Percentiles rank a stretch among this genome's conserved stretches.
phyloP scores from a whole-genome alignment of 2,329 filamentous ascomycete genomes.

The Ramichloridium luteum region DNA sequence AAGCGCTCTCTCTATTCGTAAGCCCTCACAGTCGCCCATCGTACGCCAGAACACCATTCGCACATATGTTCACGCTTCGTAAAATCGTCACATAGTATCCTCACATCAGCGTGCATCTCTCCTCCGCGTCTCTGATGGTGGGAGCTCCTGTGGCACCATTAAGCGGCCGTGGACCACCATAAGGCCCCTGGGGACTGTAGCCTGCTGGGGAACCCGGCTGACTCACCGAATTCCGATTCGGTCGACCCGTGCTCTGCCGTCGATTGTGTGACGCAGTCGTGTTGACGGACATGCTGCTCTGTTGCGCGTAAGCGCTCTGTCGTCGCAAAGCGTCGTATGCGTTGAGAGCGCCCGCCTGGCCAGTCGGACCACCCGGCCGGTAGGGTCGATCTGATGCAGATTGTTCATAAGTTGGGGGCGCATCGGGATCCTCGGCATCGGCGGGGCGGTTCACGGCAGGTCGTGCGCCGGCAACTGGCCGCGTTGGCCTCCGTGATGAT shows the following conservation, averaged over 20 bases:
- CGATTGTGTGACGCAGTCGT: constrained; percentile 6
- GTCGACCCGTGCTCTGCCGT: constrained; percentile 1
- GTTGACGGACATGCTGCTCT: constrained; percentile 10
- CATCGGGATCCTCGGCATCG: constrained; percentile 36
- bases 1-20: no score
- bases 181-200: background rate
- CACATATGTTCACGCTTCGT: no score
- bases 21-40: no score
- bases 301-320: constrained; percentile 13
- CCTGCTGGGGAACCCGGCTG: background rate
- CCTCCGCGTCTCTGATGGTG: background rate
- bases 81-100: background rate
- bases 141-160: background rate
- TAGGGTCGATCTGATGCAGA: constrained; percentile 46
- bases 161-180: background rate
- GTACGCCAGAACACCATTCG: no score
- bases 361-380: constrained; percentile 22
- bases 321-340: constrained; percentile 22
- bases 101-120: background rate
- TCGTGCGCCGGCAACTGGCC: constrained; percentile 3
- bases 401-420: constrained; percentile 55
- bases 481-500: background rate
- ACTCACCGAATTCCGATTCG: background rate
- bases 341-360: constrained; percentile 24
- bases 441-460: constrained; percentile 21